phyloP scores from a whole-genome alignment of 805 yeast genomes.

The Wickerhamiella parazyma region DNA sequence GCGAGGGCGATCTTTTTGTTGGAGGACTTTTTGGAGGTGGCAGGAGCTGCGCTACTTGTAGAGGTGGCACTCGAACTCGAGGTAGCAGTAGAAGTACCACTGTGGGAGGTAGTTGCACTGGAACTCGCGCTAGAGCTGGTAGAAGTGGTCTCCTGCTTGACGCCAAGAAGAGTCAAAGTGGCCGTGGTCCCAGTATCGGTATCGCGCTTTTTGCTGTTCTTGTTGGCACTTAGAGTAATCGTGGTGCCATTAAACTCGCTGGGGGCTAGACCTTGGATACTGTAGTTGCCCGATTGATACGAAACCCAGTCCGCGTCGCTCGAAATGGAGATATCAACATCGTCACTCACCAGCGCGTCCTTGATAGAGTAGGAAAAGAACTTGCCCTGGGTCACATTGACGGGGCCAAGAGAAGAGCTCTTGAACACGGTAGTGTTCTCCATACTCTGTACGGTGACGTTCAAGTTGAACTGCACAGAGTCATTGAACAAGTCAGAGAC shows the following conservation, averaged over 20 bases:
- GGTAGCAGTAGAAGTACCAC: constrained; percentile 19
- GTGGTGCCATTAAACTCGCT: constrained; percentile 29
- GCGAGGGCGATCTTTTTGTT: constrained; percentile 68
- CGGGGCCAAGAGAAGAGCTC: constrained; percentile 34
- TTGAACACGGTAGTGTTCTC: constrained; percentile 27
- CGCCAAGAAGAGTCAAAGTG: constrained; percentile 26
- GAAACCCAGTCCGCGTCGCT: constrained; percentile 52
- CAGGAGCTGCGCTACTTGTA: constrained; percentile 14
- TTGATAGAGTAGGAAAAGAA: constrained; percentile 46
- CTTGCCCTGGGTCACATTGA: constrained; percentile 60
- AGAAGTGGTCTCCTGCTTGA: constrained; percentile 15
- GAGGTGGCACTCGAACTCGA: constrained; percentile 18
- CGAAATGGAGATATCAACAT: constrained; percentile 20
- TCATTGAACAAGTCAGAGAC: constrained; percentile 30
- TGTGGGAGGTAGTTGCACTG: constrained; percentile 16
- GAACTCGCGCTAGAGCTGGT: constrained; percentile 25
- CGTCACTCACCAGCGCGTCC: constrained; percentile 35
- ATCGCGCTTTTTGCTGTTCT: constrained; percentile 15
- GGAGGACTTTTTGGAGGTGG: constrained; percentile 15
- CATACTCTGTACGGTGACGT: constrained; percentile 16
- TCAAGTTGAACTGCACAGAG: constrained; percentile 21
- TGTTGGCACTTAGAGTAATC: constrained; percentile 36
- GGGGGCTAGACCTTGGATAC: constrained; percentile 58
- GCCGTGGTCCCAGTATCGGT: background rate
- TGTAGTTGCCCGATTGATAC: constrained; percentile 44